Conservation (phyloP, 106 monocot species). For the Dioscorea dumetorum region DNA sequence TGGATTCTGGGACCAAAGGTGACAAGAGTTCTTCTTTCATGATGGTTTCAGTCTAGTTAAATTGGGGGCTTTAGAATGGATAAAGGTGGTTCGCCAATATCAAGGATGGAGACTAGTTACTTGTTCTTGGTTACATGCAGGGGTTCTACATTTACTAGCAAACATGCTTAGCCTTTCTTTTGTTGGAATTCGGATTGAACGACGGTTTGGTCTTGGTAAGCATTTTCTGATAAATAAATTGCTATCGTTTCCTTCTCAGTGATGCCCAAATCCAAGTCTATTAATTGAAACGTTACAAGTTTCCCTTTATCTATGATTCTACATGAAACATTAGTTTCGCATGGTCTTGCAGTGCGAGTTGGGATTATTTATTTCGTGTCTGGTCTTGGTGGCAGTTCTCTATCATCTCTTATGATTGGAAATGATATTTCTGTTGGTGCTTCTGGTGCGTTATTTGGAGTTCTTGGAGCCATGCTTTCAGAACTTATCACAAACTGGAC, state of each 20-base stretch:
- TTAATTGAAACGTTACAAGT: too few relatives aligned
- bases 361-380: conserved; percentile 54
- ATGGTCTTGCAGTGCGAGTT: conserved; percentile 33
- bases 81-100: conserved; percentile 44
- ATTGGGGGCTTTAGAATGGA: conserved; percentile 57
- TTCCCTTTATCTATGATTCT: too few relatives aligned
- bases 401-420: conserved; percentile 52
- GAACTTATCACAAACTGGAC: conserved; percentile 71
- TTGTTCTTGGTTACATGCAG: conserved; percentile 67
- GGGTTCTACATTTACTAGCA: conserved; percentile 53
- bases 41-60: conserved; percentile 30
- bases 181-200: conserved; percentile 62
- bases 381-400: conserved; percentile 65
- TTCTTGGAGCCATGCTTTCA: conserved; percentile 73
- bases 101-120: conserved; percentile 58
- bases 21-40: too few relatives aligned
- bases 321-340: too few relatives aligned
- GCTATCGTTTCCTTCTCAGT: not conserved
- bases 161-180: conserved; percentile 64
- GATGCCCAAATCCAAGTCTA: too few relatives aligned
- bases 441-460: conserved; percentile 73
- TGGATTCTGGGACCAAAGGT: too few relatives aligned
- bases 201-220: conserved; percentile 75
- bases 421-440: conserved; percentile 64
- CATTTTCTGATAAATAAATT: not conserved